These are phyloP conservation scores for Aspergillus avenaceus DNA, from an alignment of 495 filamentous ascomycete genomes.

Conservation along the genomic window DNA sequence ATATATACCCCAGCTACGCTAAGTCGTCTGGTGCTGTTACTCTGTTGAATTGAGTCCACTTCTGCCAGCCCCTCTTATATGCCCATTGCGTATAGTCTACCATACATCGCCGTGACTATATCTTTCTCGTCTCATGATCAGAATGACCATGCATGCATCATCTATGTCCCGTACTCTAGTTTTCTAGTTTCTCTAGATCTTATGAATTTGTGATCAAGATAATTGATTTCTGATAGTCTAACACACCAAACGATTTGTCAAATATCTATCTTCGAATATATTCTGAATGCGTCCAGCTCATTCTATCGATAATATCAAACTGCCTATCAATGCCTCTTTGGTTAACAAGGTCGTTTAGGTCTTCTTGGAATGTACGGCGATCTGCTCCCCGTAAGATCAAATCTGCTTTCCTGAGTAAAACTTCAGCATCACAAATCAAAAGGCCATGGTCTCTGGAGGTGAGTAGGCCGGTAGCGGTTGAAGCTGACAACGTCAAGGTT, in stretches of 20 bases:
- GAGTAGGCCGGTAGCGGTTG: slow-evolving; percentile 60
- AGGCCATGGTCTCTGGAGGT: slow-evolving; percentile 88
- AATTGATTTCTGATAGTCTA: not conserved
- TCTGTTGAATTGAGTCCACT: too few species aligned
- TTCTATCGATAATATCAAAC: slow-evolving; percentile 69
- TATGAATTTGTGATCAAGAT: too few species aligned
- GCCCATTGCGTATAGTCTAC: too few species aligned
- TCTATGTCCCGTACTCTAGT: too few species aligned
- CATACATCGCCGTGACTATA: too few species aligned
- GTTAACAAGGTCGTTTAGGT: slow-evolving; percentile 77
- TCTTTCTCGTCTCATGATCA: too few species aligned
- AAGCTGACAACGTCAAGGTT: slow-evolving; percentile 64
- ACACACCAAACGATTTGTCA: not conserved
- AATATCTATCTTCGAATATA: slow-evolving; percentile 47
- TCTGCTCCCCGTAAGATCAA: slow-evolving; percentile 63
- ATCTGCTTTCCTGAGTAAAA: slow-evolving; percentile 63
- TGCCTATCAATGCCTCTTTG: slow-evolving; percentile 68
- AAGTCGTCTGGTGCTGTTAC: too few species aligned
- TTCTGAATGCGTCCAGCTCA: slow-evolving; percentile 82
- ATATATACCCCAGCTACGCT: too few species aligned
- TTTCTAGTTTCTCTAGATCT: too few species aligned
- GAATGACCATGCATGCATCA: too few species aligned
- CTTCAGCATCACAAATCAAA: slow-evolving; percentile 81
- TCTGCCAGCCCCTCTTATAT: too few species aligned
- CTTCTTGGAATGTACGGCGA: slow-evolving; percentile 77